Conservation (phyloP, 2,329 filamentous ascomycete species). For the Fusarium sp. region DNA sequence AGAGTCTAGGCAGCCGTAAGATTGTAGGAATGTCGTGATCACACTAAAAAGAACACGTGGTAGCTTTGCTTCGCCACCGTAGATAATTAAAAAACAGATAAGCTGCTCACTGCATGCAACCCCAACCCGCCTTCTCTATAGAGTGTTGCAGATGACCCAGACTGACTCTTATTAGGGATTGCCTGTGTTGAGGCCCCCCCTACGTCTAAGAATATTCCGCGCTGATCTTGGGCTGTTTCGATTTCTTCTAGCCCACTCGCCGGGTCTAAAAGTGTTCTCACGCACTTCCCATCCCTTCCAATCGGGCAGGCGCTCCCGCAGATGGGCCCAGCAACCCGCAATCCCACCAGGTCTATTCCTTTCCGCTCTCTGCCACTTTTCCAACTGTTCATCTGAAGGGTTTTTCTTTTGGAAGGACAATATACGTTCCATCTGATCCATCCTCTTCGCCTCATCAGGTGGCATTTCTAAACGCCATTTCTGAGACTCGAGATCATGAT, state of each 20-base stretch:
- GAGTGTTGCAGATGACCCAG: neutral
- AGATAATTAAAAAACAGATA: neutral
- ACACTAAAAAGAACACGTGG: neutral
- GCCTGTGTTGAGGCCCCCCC: neutral
- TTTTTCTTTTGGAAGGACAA: neutral
- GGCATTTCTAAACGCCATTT: neutral
- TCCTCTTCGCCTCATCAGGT: neutral
- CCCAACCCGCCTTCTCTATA: neutral
- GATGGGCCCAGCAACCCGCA: neutral
- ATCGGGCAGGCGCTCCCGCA: neutral
- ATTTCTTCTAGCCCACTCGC: neutral
- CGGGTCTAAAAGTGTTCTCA: rapidly evolving
- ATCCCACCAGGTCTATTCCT: neutral
- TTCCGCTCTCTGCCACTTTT: neutral
- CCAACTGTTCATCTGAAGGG: neutral
- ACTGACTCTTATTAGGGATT: neutral
- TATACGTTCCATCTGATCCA: neutral
- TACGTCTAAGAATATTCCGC: neutral
- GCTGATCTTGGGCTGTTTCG: neutral
- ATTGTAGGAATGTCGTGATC: neutral
- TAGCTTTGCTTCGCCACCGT: neutral
- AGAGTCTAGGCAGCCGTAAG: neutral
- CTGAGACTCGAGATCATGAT: rapidly evolving
- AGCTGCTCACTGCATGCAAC: neutral
- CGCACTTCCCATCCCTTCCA: neutral